These are phyloP conservation scores for Apiotrichum brassicae DNA, from an alignment of 1,284 basidiomycete genomes.

Conservation along the genomic window DNA sequence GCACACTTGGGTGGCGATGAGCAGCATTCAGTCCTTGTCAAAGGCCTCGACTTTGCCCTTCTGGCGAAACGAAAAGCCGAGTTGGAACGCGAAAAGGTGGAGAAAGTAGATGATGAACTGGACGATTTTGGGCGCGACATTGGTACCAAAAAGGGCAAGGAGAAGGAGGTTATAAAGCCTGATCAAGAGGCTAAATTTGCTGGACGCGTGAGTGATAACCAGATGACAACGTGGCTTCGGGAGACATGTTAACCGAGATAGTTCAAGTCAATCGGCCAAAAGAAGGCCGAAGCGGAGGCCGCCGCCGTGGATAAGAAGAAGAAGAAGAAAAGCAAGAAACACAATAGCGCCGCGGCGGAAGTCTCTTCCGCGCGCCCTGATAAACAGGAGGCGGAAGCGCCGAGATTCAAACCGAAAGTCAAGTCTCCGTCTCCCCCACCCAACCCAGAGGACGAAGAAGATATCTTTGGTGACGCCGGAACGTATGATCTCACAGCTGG, in stretches of 20 bases:
- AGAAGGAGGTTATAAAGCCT: not conserved
- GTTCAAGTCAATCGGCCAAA: conserved; percentile 43
- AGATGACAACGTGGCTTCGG: too few species aligned
- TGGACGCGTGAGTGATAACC: not conserved
- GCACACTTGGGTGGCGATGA: conserved; percentile 81
- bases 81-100: conserved; percentile 51
- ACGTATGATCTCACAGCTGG: conserved; percentile 65
- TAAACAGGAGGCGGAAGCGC: not conserved
- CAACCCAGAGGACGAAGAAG: conserved; percentile 46
- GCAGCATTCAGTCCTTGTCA: conserved; percentile 76
- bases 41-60: conserved; percentile 78
- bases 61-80: conserved; percentile 73
- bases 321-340: conserved; percentile 27
- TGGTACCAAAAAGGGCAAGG: conserved; percentile 7
- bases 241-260: conserved; percentile 13
- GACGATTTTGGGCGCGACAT: conserved; percentile 49
- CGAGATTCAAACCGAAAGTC: not conserved
- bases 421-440: conserved; percentile 1
- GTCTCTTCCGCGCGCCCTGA: not conserved
- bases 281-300: conserved; percentile 26
- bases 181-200: not conserved
- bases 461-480: conserved; percentile 77
- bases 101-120: conserved; percentile 66
- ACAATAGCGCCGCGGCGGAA: not conserved
- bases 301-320: conserved; percentile 15